phyloP scores from a whole-genome alignment of 768 basidiomycete genomes.

The Hebeloma cylindrosporum region DNA sequence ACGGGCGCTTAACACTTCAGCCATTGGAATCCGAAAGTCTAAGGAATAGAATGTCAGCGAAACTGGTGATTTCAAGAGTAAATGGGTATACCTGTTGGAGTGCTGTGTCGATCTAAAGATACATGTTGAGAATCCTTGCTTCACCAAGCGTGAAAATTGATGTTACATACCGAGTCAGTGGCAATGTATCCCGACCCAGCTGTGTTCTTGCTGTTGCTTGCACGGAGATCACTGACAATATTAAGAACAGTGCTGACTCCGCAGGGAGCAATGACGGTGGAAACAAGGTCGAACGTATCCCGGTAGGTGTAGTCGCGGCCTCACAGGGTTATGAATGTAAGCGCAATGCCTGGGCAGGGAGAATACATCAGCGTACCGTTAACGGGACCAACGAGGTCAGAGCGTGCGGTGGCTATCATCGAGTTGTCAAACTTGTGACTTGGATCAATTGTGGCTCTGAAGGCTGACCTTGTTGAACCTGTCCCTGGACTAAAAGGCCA shows the following conservation, averaged over 20 bases:
- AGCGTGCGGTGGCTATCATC: slow-evolving; percentile 23
- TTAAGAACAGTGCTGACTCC: slow-evolving; percentile 23
- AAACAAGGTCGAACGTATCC: slow-evolving; percentile 25
- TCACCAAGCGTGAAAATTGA: not conserved
- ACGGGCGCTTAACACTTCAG: slow-evolving; percentile 10
- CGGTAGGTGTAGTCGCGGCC: slow-evolving; percentile 25
- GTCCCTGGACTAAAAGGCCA: slow-evolving; percentile 27
- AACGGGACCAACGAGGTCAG: slow-evolving; percentile 24
- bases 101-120: slow-evolving; percentile 11
- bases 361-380: slow-evolving; percentile 9
- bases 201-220: slow-evolving; percentile 23
- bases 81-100: slow-evolving; percentile 11
- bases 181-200: slow-evolving; percentile 25
- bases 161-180: slow-evolving; percentile 22
- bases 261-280: slow-evolving; percentile 23
- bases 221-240: slow-evolving; percentile 23
- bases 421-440: not conserved
- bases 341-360: not conserved
- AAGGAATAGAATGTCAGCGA: not conserved
- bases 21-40: slow-evolving; percentile 26
- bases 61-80: slow-evolving; percentile 10
- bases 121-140: not conserved
- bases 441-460: not conserved
- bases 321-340: slow-evolving; percentile 1
- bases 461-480: slow-evolving; percentile 23